Conservation (phyloP, 129 eudicot genomes). For the Flaveria brownii region DNA sequence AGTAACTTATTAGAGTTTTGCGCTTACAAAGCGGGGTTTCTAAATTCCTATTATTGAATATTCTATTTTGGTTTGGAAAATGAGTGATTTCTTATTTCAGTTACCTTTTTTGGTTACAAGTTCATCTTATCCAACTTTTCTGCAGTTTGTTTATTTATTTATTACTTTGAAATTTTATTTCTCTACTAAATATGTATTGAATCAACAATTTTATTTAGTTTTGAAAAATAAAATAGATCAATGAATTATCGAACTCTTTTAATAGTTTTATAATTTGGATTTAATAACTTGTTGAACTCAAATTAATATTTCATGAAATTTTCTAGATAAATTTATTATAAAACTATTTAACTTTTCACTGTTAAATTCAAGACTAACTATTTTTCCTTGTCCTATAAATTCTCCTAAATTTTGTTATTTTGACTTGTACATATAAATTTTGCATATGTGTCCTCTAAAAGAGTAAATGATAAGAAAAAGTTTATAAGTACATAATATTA, state of each 20-base stretch:
- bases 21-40: no score
- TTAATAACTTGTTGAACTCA: neutral
- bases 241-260: no score
- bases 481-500: neutral
- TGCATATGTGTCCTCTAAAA: neutral
- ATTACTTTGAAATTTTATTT: neutral
- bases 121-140: conserved; percentile 1
- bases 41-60: no score
- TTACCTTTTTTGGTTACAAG: neutral
- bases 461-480: neutral
- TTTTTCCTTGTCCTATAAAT: neutral
- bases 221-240: neutral
- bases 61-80: neutral
- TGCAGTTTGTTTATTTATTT: neutral
- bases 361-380: neutral
- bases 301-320: no score
- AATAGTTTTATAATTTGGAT: neutral
- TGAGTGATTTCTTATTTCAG: neutral
- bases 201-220: neutral
- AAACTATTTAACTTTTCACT: neutral
- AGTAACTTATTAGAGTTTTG: no score
- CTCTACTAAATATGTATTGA: neutral
- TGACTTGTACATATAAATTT: neutral
- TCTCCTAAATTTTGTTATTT: neutral
- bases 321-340: no score